These are phyloP conservation scores for Saccharomycopsis fibuligera DNA, from an alignment of 805 yeast species.

Conservation along the genomic window DNA sequence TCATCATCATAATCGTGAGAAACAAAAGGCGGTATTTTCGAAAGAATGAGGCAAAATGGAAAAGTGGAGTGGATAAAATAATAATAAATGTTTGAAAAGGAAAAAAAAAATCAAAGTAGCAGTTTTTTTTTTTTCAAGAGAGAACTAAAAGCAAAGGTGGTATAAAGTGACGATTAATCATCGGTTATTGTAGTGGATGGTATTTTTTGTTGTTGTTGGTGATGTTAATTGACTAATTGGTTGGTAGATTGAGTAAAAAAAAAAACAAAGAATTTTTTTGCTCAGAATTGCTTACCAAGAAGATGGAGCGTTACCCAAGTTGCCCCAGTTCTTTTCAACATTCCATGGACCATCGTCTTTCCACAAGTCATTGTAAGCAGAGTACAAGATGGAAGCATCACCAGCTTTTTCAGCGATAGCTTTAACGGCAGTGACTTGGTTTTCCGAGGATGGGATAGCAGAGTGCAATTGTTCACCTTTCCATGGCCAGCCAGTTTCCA, in stretches of 20 bases:
- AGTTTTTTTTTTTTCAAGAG: too few species aligned
- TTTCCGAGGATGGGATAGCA: slow-evolving; percentile 48
- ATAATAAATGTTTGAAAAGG: too few species aligned
- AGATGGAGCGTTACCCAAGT: slow-evolving; percentile 25
- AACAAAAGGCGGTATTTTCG: too few species aligned
- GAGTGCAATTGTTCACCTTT: slow-evolving; percentile 43
- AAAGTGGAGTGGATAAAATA: too few species aligned
- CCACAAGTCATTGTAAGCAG: slow-evolving; percentile 61
- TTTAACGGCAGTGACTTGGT: slow-evolving; percentile 48
- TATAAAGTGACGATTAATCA: too few species aligned
- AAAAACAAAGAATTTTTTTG: neutral
- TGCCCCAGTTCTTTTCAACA: slow-evolving; percentile 52
- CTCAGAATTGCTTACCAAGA: slow-evolving; percentile 17
- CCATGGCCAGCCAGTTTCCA: slow-evolving; percentile 72
- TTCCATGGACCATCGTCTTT: slow-evolving; percentile 50
- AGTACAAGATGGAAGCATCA: slow-evolving; percentile 48
- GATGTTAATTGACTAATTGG: neutral
- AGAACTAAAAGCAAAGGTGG: too few species aligned
- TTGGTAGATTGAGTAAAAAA: neutral
- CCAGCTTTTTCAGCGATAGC: slow-evolving; percentile 43
- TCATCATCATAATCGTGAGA: too few species aligned
- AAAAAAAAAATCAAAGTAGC: too few species aligned
- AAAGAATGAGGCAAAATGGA: too few species aligned
- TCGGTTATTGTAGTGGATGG: too few species aligned
- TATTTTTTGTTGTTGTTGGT: too few species aligned